Evolutionary conservation across 2,329 filamentous ascomycete species (phyloP).

Genomic region (Verticillium zaregamsianum): DNA sequence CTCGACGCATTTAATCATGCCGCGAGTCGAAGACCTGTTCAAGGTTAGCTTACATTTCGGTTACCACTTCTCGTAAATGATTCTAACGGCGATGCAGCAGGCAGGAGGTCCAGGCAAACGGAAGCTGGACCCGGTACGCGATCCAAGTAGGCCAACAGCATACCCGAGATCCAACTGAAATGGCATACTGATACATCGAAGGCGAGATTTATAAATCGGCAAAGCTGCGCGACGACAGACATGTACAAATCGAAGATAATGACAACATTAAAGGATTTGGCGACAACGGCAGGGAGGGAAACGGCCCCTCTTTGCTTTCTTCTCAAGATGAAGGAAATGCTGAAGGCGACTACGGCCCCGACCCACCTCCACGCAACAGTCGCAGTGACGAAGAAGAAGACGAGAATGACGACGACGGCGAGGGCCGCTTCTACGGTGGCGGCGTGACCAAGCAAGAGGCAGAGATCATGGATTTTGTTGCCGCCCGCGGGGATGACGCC

Average conservation of each 20-base stretch:
- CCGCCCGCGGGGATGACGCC: slow-evolving; percentile 39
- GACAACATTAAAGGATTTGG: slow-evolving; percentile 35
- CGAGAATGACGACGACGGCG: slow-evolving; percentile 64
- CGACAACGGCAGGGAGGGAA: slow-evolving; percentile 24
- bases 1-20: slow-evolving; percentile 32
- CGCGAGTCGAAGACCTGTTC: slow-evolving; percentile 57
- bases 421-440: slow-evolving; percentile 92
- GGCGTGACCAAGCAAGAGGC: slow-evolving; percentile 79
- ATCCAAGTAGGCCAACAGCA: slow-evolving; percentile 50
- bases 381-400: slow-evolving; percentile 26
- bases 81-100: slow-evolving; percentile 23
- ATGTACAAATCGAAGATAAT: slow-evolving; percentile 41
- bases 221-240: slow-evolving; percentile 40
- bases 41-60: slow-evolving; percentile 33
- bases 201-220: slow-evolving; percentile 62
- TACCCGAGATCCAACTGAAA: not conserved
- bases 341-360: slow-evolving; percentile 39
- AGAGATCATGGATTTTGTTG: slow-evolving; percentile 83
- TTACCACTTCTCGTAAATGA: not conserved
- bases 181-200: slow-evolving; percentile 19
- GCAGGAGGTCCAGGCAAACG: slow-evolving; percentile 53
- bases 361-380: slow-evolving; percentile 35
- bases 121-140: slow-evolving; percentile 57
- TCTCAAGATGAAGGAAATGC: slow-evolving; percentile 48
- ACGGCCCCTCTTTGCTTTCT: slow-evolving; percentile 45